Percentiles rank a stretch among this genome's conserved stretches.
Conservation (phyloP, 129 eudicot genomes). For the Flaveria bidentis region DNA sequence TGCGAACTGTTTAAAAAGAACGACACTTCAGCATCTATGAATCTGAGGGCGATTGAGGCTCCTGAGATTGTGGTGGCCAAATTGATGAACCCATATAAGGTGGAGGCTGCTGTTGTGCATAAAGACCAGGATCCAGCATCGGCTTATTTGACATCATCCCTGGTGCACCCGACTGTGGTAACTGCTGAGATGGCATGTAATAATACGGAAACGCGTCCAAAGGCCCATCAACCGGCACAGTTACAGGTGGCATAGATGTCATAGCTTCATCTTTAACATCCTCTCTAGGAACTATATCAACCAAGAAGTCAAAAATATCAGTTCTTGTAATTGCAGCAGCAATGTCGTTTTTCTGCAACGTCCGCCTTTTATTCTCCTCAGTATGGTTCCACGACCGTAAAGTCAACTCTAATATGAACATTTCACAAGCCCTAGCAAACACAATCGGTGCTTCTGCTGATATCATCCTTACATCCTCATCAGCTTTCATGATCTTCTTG, state of each 20-base stretch:
- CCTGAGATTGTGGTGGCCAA: conserved; percentile 59
- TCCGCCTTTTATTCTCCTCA: conserved; percentile 73
- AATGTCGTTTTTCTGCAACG: conserved; percentile 70
- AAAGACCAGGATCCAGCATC: conserved; percentile 55
- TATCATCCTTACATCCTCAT: conserved; percentile 83
- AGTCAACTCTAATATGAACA: conserved; percentile 81
- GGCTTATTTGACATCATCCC: conserved; percentile 59
- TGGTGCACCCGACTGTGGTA: conserved; percentile 52
- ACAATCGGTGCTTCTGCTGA: conserved; percentile 84
- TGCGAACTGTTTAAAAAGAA: conserved; percentile 1
- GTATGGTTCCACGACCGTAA: conserved; percentile 78
- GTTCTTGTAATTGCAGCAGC: conserved; percentile 81
- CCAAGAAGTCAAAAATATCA: conserved; percentile 67
- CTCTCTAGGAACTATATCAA: conserved; percentile 72
- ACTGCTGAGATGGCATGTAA: conserved; percentile 64
- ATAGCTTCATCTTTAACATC: conserved; percentile 64
- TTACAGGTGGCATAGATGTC: conserved; percentile 53
- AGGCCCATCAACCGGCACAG: conserved; percentile 60
- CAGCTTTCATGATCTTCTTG: conserved; percentile 90
- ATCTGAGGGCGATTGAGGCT: conserved; percentile 62
- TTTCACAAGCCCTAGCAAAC: conserved; percentile 76
- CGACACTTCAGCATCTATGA: conserved; percentile 34
- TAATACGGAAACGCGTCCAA: conserved; percentile 61
- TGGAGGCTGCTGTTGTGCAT: conserved; percentile 51
- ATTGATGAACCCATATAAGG: conserved; percentile 56